Evolutionary conservation across 352 stramenopile genomes (phyloP), one percentile per base, ranked within the genome.

Genomic region (Phytopythium montanum): DNA sequence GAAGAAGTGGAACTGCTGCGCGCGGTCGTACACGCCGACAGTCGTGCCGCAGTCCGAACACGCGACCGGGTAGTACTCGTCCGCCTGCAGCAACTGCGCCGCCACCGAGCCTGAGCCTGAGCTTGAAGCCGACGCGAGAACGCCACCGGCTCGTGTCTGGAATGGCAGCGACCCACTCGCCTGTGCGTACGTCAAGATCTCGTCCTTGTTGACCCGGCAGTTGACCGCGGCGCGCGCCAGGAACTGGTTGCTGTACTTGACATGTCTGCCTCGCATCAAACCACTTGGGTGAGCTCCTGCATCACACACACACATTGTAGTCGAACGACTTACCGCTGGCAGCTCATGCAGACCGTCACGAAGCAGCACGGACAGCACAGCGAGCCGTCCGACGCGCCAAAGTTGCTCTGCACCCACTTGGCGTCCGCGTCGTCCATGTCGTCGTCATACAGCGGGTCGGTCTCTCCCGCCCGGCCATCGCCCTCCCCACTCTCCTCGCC

Each of bases 341-440:
- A 90, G 48, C 75, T 66, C 72, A 92, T 87, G 49, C 79, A 94
- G 19, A 94, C 78, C 0, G 76, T 89, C 33, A 94, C 55, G 57
- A 94, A 94, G 65, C 84, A 94, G 60, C 81, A 94, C 25, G 84
- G 84, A 60, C 84, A 94, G 41, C 79, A 88, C 7, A 94, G 66
- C 31, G 66, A 80, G 2, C 77, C 84, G 60, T 91, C 81, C 1
- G 74, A 85, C 54, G 65, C n/a, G 2, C 23, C 65, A n/a, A 89
- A 65, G 29, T 89, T 81, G n/a, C 49, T 70, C 39, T 85, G 68
- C 33, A 92, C 79, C 79, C 79, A 92, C 16, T 88, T 74, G 70
- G 85, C 76, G 36, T 92, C 80, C 18, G 64, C 75, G 38, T 87
- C 80, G 45, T 92, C 82, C 25, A 81, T 56, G 19, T 69, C 62